These are phyloP conservation scores for Botrytis paeoniae DNA, from an alignment of 2,329 filamentous ascomycete species.

Conservation along the genomic window DNA sequence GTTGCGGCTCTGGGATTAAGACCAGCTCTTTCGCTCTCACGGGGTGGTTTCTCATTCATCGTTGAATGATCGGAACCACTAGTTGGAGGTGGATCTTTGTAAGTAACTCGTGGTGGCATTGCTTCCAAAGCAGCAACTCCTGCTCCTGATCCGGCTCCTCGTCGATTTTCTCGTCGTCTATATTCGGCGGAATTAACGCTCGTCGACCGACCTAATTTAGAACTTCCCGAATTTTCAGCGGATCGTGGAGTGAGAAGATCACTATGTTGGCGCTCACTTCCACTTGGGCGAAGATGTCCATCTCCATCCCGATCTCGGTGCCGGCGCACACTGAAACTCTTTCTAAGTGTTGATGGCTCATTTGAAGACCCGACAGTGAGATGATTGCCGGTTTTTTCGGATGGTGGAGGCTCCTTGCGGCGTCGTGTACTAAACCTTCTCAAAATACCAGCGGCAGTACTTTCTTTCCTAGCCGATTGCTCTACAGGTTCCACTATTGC, in stretches of 20 bases:
- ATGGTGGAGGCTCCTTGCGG: constrained; percentile 56
- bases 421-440: constrained; percentile 88
- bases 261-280: constrained; percentile 68
- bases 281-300: constrained; percentile 53
- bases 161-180: constrained; percentile 59
- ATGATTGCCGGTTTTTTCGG: constrained; percentile 56
- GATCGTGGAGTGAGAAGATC: constrained; percentile 67
- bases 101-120: constrained; percentile 47
- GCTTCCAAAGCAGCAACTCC: constrained; percentile 49
- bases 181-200: constrained; percentile 89
- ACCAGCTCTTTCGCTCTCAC: constrained; percentile 43
- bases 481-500: constrained; percentile 54
- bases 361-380: constrained; percentile 77
- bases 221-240: constrained; percentile 56
- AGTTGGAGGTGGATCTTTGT: constrained; percentile 66
- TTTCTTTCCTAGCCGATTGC: constrained; percentile 77
- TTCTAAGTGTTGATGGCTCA: constrained; percentile 66
- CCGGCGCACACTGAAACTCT: constrained; percentile 82
- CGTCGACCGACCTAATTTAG: constrained; percentile 77
- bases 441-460: constrained; percentile 77
- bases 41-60: constrained; percentile 49
- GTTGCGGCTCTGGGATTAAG: constrained; percentile 57
- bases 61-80: constrained; percentile 76
- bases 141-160: constrained; percentile 53
- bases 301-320: constrained; percentile 49